These are phyloP conservation scores for Penicillium sp. DNA, from an alignment of 2,329 filamentous ascomycete genomes.

Conservation along the genomic window DNA sequence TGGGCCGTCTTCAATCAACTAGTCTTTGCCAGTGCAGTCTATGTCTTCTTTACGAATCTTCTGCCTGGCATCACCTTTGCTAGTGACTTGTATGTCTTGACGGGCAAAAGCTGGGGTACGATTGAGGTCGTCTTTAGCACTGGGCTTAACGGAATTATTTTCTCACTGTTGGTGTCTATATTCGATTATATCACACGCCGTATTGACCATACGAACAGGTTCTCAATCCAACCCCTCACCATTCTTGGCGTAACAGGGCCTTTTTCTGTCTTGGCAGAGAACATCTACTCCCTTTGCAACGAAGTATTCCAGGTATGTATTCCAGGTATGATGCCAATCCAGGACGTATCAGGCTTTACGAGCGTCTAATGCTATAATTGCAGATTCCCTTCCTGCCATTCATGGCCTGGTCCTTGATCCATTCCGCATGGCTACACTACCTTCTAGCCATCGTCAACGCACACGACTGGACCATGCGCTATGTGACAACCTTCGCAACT, in stretches of 20 bases:
- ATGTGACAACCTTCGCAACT: conserved; percentile 63
- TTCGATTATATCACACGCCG: neutral
- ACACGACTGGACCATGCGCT: conserved; percentile 66
- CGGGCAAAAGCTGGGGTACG: conserved; percentile 60
- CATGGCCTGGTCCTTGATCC: conserved; percentile 65
- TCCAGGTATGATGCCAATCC: conserved; percentile 44
- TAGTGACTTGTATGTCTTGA: conserved; percentile 59
- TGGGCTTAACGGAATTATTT: conserved; percentile 59
- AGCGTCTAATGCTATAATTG: neutral
- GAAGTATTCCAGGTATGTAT: conserved; percentile 53
- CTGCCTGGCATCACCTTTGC: conserved; percentile 64
- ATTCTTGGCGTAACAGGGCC: conserved; percentile 64
- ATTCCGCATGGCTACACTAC: conserved; percentile 62
- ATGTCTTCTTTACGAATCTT: conserved; percentile 64
- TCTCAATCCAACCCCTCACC: conserved; percentile 60
- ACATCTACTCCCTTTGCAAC: conserved; percentile 57
- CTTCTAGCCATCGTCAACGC: conserved; percentile 62
- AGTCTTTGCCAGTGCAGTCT: conserved; percentile 59
- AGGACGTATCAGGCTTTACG: neutral
- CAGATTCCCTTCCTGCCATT: conserved; percentile 56
- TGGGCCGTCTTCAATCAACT: conserved; percentile 61
- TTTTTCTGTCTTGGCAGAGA: conserved; percentile 63
- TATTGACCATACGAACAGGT: conserved; percentile 27
- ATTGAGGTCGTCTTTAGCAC: conserved; percentile 65
- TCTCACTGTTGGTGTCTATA: conserved; percentile 48